phyloP scores from a whole-genome alignment of 2,329 filamentous ascomycete genomes.

The Fusarium luffae region DNA sequence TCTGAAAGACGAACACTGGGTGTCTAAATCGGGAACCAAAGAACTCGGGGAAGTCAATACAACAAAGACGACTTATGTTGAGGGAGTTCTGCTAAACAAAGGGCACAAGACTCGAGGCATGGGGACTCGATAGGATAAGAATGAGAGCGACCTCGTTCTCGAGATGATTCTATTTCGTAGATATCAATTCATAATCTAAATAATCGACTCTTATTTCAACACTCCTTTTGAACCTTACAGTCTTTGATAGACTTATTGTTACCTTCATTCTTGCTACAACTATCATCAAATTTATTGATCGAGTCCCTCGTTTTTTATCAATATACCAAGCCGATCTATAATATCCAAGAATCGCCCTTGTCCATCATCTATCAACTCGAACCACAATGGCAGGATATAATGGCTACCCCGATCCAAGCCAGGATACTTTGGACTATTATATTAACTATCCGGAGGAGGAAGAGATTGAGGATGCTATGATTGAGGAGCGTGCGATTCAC shows the following conservation, averaged over 20 bases:
- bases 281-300: background rate
- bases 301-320: background rate
- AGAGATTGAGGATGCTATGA: background rate
- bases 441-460: background rate
- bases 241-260: slow-evolving; percentile 4
- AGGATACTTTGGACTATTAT: background rate
- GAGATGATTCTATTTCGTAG: background rate
- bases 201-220: background rate
- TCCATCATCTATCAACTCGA: background rate
- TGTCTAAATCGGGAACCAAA: slow-evolving; percentile 24
- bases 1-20: background rate
- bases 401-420: background rate
- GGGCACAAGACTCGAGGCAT: background rate
- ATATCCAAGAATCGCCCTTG: background rate
- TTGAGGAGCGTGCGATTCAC: background rate
- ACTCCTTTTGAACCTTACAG: background rate
- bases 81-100: slow-evolving; percentile 15
- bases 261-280: background rate
- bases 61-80: slow-evolving; percentile 25
- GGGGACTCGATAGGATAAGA: slow-evolving; percentile 9
- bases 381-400: slow-evolving; percentile 3
- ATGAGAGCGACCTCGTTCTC: background rate
- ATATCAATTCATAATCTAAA: background rate
- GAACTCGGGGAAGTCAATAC: background rate
- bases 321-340: background rate